phyloP scores from a whole-genome alignment of 23 red algal genomes.

The Gracilaria caudata region DNA sequence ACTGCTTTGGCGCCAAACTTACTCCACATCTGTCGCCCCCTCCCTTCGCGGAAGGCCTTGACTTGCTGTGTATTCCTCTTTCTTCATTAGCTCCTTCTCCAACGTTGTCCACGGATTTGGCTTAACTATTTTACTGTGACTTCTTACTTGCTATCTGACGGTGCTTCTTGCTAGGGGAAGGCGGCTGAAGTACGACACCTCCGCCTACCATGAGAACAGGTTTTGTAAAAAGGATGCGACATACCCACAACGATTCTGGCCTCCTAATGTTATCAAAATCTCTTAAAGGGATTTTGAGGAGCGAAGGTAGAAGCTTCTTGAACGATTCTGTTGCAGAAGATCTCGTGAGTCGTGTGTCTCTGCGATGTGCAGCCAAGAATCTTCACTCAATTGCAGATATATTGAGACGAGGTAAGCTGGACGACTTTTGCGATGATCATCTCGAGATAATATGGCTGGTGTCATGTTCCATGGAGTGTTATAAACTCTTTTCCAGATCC shows the following conservation, averaged over 20 bases:
- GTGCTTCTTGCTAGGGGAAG: too few relatives aligned
- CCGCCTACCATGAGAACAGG: not conserved
- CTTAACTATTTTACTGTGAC: too few relatives aligned
- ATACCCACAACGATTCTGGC: not conserved
- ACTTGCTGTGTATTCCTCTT: too few relatives aligned
- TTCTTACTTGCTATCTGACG: too few relatives aligned
- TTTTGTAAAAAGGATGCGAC: not conserved
- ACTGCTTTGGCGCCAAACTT: too few relatives aligned
- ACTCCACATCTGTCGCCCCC: too few relatives aligned
- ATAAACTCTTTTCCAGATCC: not conserved
- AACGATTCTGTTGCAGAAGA: conserved; percentile 3
- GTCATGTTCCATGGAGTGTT: conserved; percentile 7
- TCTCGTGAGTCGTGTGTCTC: not conserved
- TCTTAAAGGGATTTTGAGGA: not conserved
- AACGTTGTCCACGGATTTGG: too few relatives aligned
- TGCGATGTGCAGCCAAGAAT: not conserved
- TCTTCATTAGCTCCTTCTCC: too few relatives aligned
- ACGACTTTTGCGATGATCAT: not conserved
- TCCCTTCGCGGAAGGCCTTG: too few relatives aligned
- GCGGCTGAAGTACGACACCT: too few relatives aligned
- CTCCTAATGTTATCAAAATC: conserved; percentile 16
- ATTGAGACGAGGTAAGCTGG: not conserved
- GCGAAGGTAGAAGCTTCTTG: conserved; percentile 1
- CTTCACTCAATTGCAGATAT: not conserved
- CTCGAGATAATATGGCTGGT: conserved; percentile 7